Percentiles rank a stretch among this genome's conserved stretches.
Evolutionary conservation across 169 alveolate species (phyloP).

Genomic region (Theileria annulata): DNA sequence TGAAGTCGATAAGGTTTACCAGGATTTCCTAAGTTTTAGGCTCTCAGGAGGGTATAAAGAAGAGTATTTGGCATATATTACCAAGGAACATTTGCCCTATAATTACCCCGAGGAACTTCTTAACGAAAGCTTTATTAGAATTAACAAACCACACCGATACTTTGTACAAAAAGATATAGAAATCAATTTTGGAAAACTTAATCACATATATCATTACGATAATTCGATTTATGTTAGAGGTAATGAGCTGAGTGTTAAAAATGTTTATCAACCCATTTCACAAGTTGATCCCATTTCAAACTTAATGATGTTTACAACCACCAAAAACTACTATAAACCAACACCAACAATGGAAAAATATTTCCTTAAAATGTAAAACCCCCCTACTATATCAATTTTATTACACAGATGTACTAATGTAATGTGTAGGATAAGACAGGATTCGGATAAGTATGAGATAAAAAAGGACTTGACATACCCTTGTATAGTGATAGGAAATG

Average conservation of each 20-base stretch:
- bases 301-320: background rate
- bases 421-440: constrained; percentile 30
- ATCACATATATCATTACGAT: constrained; percentile 59
- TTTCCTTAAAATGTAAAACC: constrained; percentile 27
- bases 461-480: constrained; percentile 43
- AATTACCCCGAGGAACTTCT: constrained; percentile 52
- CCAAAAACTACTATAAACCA: constrained; percentile 53
- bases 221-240: constrained; percentile 39
- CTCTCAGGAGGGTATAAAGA: constrained; percentile 36
- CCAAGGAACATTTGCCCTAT: constrained; percentile 50
- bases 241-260: constrained; percentile 1
- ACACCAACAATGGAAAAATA: constrained; percentile 8
- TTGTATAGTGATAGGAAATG: constrained; percentile 46
- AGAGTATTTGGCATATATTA: constrained; percentile 29
- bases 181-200: constrained; percentile 53
- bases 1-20: constrained; percentile 15
- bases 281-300: background rate
- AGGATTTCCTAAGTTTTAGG: constrained; percentile 28
- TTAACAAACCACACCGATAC: constrained; percentile 29
- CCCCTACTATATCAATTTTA: background rate
- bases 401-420: background rate
- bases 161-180: constrained; percentile 28
- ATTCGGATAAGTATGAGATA: constrained; percentile 28
- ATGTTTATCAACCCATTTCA: background rate
- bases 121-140: constrained; percentile 39